Percentiles rank a stretch among this genome's conserved stretches.
These are phyloP conservation scores for Pseudofabraea citricarpa DNA, from an alignment of 2,329 filamentous ascomycete species.

Conservation along the genomic window DNA sequence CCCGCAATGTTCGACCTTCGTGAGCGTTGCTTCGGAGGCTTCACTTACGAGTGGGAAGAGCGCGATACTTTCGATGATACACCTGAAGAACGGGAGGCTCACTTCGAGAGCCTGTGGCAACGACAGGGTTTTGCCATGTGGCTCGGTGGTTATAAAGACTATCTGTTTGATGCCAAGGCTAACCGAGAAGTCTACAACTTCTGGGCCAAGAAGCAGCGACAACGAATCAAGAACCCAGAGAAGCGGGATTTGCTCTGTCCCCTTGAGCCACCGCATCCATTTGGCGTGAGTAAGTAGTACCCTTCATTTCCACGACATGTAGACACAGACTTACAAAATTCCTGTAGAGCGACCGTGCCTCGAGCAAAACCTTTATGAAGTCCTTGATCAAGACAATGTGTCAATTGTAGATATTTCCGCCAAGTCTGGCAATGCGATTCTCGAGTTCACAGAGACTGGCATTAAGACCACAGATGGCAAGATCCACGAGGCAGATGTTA, in stretches of 20 bases:
- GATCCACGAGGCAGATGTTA: conserved; percentile 21
- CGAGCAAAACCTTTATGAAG: conserved; percentile 43
- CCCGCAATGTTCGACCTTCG: conserved; percentile 43
- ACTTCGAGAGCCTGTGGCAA: conserved; percentile 39
- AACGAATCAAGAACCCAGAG: conserved; percentile 19
- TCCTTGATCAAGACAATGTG: conserved; percentile 42
- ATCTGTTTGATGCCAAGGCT: conserved; percentile 37
- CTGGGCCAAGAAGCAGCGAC: conserved; percentile 37
- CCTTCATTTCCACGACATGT: too few relatives aligned
- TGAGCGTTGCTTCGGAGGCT: conserved; percentile 49
- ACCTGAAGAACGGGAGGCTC: conserved; percentile 36
- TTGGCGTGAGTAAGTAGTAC: too few relatives aligned
- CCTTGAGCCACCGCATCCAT: conserved; percentile 30
- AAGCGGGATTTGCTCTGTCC: conserved; percentile 20
- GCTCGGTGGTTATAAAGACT: conserved; percentile 47
- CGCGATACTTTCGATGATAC: conserved; percentile 38
- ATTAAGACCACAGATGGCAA: conserved; percentile 25
- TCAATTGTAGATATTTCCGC: conserved; percentile 39
- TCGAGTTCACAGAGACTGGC: conserved; percentile 29
- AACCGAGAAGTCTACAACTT: conserved; percentile 37
- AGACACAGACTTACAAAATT: too few relatives aligned
- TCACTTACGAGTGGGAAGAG: conserved; percentile 34
- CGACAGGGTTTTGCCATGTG: conserved; percentile 43
- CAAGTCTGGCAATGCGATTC: conserved; percentile 39
- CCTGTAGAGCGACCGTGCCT: conserved; percentile 41